Base-by-base conservation (phyloP, 371 early-diverging fungal genomes). In the Actinomucor elegans region DNA sequence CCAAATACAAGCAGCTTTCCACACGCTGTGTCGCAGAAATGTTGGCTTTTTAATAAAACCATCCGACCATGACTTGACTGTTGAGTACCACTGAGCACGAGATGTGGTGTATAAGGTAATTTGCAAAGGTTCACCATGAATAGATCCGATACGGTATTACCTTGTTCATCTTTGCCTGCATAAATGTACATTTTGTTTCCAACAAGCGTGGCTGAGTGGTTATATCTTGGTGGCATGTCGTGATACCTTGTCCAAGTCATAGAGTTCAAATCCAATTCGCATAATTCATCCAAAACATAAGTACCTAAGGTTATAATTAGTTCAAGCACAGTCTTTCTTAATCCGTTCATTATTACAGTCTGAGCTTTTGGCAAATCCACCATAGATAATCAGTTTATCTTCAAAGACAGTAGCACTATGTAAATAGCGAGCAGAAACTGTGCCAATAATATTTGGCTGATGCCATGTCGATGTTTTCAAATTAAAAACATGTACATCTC, bases 401-500 rank as follows among this genome's bases (percentile, higher is more conserved):
- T 81, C 70, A 64, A 76, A 81, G 5, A 85, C 77, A 1, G 75
- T 74, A 8, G 88, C 85, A 24, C 82, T 80, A 38, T 87, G 88
- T 12, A 83, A 60, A 43, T 81, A 81, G 8, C 86, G 76, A 12
- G 71, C 49, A 15, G 61, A 51, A 0, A 84, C 66, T 29, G 61
- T 66, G n/a, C 84, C 84, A 20, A 48, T 59, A 36, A 80, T 69
- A 20, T 62, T 71, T n/a, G 85, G 88, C n/a, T 77, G 71, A 38
- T 64, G 61, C 88, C 88, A 87, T 0, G 77, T 79, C 33, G 67
- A 53, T n/a, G 75, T 82, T 35, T 73, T 57, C 12, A 86, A 52
- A 41, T 85, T 72, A 45, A 86, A 83, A 2, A 86, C 66, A 53
- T 80, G 69, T n/a, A 87, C 66, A 65, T 87, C 88, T 62, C 79